Evolutionary conservation across 2,329 filamentous ascomycete genomes (phyloP).

Genomic region (Aspergillus eucalypticola): DNA sequence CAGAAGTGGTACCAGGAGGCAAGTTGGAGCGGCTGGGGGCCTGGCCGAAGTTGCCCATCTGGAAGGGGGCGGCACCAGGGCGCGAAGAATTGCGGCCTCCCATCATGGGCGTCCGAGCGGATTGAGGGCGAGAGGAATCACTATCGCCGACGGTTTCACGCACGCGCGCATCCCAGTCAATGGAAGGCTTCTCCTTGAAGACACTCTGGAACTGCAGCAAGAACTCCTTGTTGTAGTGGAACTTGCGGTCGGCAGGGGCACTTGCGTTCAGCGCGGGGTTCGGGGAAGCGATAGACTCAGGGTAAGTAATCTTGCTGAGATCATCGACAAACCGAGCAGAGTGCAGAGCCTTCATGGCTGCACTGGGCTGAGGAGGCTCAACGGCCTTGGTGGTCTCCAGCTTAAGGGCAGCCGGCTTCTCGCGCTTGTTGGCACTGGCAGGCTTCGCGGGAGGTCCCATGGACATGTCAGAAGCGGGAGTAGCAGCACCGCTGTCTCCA

Average conservation of each 20-base stretch:
- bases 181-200: slow-evolving; percentile 93
- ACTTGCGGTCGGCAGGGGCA: slow-evolving; percentile 73
- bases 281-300: slow-evolving; percentile 78
- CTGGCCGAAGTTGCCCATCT: slow-evolving; percentile 70
- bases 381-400: slow-evolving; percentile 82
- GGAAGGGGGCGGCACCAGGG: slow-evolving; percentile 51
- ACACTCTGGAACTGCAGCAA: slow-evolving; percentile 93
- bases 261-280: slow-evolving; percentile 83
- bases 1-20: slow-evolving; percentile 74
- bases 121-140: slow-evolving; percentile 65
- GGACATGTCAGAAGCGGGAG: slow-evolving; percentile 47
- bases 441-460: slow-evolving; percentile 56
- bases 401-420: slow-evolving; percentile 86
- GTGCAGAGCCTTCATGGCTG: slow-evolving; percentile 89
- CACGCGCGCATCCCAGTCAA: slow-evolving; percentile 89
- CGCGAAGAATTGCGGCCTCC: slow-evolving; percentile 55
- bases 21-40: slow-evolving; percentile 57
- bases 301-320: slow-evolving; percentile 77
- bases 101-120: slow-evolving; percentile 51
- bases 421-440: slow-evolving; percentile 61
- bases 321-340: slow-evolving; percentile 85
- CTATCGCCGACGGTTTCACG: slow-evolving; percentile 80
- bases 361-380: slow-evolving; percentile 89
- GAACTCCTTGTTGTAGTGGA: slow-evolving; percentile 95
- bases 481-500: slow-evolving; percentile 48